A percentile compares a stretch with the other conserved stretches of the same genome.
These are phyloP conservation scores for Mucor ambiguus DNA, from an alignment of 371 early-diverging fungal genomes.

Conservation along the genomic window DNA sequence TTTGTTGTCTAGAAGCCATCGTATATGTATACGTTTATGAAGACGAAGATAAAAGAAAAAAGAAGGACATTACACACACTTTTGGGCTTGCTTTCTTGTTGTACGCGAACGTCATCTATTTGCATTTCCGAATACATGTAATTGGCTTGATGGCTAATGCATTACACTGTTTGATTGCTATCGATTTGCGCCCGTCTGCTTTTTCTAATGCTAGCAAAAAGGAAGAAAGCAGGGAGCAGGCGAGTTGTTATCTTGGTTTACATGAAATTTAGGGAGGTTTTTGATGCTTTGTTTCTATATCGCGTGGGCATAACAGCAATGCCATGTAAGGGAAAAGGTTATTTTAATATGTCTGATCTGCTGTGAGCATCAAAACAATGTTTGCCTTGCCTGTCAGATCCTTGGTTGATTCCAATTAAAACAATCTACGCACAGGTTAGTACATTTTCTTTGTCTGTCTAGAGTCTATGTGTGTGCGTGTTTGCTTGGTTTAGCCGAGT, in stretches of 20 bases:
- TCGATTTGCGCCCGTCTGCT: constrained; percentile 1
- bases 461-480: background rate
- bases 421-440: constrained; percentile 4
- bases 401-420: background rate
- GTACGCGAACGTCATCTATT: constrained; percentile 4
- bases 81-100: background rate
- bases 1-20: background rate
- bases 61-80: too few species aligned
- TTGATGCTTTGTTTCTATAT: background rate
- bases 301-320: constrained; percentile 2
- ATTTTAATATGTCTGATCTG: background rate
- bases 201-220: background rate
- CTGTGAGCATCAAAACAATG: too few species aligned
- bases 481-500: background rate
- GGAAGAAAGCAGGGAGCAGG: background rate
- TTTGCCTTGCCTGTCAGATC: background rate
- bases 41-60: background rate
- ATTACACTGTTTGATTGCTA: background rate
- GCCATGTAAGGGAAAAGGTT: constrained; percentile 3
- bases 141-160: background rate
- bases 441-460: background rate
- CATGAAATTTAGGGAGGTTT: background rate
- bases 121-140: constrained; percentile 1
- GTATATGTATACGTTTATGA: background rate
- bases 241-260: background rate